phyloP scores from a whole-genome alignment of 1,284 basidiomycete genomes.

The Cryptococcus wingfieldii region DNA sequence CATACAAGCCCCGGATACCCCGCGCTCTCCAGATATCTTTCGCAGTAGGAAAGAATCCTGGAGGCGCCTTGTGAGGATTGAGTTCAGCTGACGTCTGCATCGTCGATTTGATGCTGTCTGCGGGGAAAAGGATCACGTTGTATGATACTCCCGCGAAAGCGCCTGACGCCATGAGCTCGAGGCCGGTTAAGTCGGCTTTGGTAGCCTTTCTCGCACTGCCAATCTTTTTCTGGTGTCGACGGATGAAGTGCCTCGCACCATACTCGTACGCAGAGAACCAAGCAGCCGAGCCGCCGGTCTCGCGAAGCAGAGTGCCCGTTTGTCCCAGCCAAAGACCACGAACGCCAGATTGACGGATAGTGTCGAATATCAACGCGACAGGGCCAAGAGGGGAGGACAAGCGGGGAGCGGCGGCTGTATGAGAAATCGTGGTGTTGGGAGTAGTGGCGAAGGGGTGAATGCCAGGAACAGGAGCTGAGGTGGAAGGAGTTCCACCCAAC shows the following conservation, averaged over 20 bases:
- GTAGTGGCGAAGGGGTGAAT: slow-evolving; percentile 19
- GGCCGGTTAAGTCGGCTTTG: slow-evolving; percentile 60
- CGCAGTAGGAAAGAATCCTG: slow-evolving; percentile 67
- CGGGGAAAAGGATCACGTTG: slow-evolving; percentile 78
- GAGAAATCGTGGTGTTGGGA: slow-evolving; percentile 19
- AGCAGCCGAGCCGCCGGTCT: slow-evolving; percentile 78
- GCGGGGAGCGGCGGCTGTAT: slow-evolving; percentile 26
- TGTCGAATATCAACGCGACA: slow-evolving; percentile 61
- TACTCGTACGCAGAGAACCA: slow-evolving; percentile 87
- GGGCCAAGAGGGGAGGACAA: slow-evolving; percentile 56
- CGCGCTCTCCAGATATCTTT: slow-evolving; percentile 68
- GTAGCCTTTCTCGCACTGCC: slow-evolving; percentile 35
- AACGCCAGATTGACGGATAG: slow-evolving; percentile 64
- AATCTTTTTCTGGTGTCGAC: slow-evolving; percentile 40
- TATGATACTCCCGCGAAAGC: slow-evolving; percentile 83
- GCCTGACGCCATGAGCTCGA: slow-evolving; percentile 80
- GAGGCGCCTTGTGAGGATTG: slow-evolving; percentile 53
- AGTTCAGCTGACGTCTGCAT: slow-evolving; percentile 94
- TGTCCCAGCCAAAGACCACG: slow-evolving; percentile 83
- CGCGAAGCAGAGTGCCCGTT: slow-evolving; percentile 76
- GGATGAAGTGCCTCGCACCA: slow-evolving; percentile 58
- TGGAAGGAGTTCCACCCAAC: slow-evolving; percentile 27
- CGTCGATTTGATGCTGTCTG: slow-evolving; percentile 89
- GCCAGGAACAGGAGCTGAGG: slow-evolving; percentile 13
- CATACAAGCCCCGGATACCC: slow-evolving; percentile 82